phyloP scores from a whole-genome alignment of 257 asterid genomes.

The Penstemon barbatus region DNA sequence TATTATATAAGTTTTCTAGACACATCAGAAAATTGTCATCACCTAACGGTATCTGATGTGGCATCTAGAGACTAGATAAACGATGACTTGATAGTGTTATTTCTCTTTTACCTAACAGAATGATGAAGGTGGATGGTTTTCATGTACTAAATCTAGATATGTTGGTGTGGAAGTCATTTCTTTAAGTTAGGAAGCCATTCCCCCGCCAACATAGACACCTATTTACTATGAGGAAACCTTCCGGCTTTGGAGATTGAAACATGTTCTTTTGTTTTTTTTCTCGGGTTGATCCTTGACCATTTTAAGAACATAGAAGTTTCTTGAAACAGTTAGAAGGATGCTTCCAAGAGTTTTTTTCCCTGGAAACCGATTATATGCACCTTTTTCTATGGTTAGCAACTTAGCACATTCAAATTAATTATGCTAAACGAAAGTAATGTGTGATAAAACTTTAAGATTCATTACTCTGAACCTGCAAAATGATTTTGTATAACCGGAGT shows the following conservation, averaged over 20 bases:
- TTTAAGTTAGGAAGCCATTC: neutral
- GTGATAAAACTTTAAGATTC: no score
- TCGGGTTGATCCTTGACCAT: neutral
- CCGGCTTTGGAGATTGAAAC: neutral
- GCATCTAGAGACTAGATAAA: neutral
- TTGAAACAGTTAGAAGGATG: neutral
- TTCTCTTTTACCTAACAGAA: neutral
- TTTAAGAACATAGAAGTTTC: neutral
- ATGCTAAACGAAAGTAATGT: no score
- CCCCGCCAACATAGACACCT: neutral
- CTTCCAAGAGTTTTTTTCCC: neutral
- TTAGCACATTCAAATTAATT: neutral
- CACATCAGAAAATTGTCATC: slow-evolving; percentile 7
- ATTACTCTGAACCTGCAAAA: no score
- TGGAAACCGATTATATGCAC: neutral
- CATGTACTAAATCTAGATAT: neutral
- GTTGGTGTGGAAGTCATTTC: slow-evolving; percentile 1
- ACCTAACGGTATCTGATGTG: neutral
- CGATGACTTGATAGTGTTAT: neutral
- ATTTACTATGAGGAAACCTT: neutral
- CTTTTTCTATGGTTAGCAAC: neutral
- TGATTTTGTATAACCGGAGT: no score
- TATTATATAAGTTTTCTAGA: neutral
- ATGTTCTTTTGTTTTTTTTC: neutral
- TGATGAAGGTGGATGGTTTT: neutral